Conservation (phyloP, 257 asterid species). For the Nicotiana tomentosiformis region DNA sequence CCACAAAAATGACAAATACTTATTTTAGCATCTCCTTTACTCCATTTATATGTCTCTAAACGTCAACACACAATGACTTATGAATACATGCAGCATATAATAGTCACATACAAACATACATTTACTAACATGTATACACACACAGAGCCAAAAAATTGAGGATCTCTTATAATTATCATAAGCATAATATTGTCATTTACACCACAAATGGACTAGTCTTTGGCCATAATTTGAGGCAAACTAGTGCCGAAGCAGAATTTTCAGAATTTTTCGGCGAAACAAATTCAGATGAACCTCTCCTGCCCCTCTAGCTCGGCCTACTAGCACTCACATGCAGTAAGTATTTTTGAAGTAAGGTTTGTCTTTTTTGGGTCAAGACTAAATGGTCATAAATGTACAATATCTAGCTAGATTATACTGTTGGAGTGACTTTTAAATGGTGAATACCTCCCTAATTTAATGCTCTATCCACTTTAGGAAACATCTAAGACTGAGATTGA, state of each 20-base stretch:
- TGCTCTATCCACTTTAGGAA: slow-evolving; percentile 47
- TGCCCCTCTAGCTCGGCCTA: no score
- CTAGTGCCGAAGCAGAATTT: no score
- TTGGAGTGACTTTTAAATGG: slow-evolving; percentile 25
- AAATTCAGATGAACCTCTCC: no score
- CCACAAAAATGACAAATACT: not conserved
- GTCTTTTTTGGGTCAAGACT: slow-evolving; percentile 15
- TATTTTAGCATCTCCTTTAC: not conserved
- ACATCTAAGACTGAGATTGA: slow-evolving; percentile 42
- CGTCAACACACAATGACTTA: not conserved
- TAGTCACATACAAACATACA: not conserved
- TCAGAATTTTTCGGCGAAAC: no score
- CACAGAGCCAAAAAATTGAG: not conserved
- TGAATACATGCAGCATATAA: not conserved
- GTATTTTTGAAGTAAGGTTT: not conserved
- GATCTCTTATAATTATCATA: not conserved
- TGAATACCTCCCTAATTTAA: slow-evolving; percentile 40
- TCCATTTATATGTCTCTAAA: slow-evolving; percentile 26
- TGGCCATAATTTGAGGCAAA: not conserved
- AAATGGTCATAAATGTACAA: slow-evolving; percentile 24
- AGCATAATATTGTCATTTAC: not conserved
- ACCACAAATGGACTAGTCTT: not conserved
- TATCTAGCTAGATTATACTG: slow-evolving; percentile 32
- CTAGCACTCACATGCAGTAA: not conserved
- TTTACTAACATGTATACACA: not conserved